phyloP scores from a whole-genome alignment of 2,329 filamentous ascomycete species.

The Xylaria sp. region DNA sequence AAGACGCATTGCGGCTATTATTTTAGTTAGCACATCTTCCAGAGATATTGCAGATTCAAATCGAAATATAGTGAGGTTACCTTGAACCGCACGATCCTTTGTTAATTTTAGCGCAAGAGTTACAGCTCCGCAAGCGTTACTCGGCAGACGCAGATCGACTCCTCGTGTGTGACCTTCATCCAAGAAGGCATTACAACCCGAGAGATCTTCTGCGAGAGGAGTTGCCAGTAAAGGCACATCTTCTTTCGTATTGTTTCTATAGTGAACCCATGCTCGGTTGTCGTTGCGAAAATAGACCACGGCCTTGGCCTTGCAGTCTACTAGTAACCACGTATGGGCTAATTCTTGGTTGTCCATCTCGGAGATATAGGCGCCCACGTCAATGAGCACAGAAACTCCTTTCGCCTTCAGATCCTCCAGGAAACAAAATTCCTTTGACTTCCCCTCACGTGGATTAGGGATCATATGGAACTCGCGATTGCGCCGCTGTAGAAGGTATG shows the following conservation, averaged over 20 bases:
- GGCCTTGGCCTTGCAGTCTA: conserved; percentile 57
- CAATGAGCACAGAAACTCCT: conserved; percentile 63
- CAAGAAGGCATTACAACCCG: conserved; percentile 57
- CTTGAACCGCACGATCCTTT: conserved; percentile 71
- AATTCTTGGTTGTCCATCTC: conserved; percentile 67
- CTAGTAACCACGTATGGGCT: conserved; percentile 61
- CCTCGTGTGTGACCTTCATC: conserved; percentile 70
- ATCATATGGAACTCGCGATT: conserved; percentile 60
- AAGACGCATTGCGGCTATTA: conserved; percentile 71
- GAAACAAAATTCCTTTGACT: too few species aligned
- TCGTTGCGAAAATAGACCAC: conserved; percentile 64
- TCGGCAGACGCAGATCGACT: conserved; percentile 68
- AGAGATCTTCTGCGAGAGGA: conserved; percentile 62
- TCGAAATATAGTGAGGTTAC: conserved; percentile 29
- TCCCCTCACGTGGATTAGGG: too few species aligned
- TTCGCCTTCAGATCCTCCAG: conserved; percentile 48
- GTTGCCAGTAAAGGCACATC: conserved; percentile 60
- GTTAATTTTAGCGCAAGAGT: conserved; percentile 67
- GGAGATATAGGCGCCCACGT: conserved; percentile 72
- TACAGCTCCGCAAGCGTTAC: conserved; percentile 59
- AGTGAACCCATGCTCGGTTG: conserved; percentile 58
- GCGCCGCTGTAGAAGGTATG: conserved; percentile 63
- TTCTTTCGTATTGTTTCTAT: conserved; percentile 47
- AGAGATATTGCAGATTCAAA: too few species aligned
- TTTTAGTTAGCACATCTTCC: too few species aligned